phyloP scores from a whole-genome alignment of 169 alveolate genomes.

The Hepatocystis sp. region DNA sequence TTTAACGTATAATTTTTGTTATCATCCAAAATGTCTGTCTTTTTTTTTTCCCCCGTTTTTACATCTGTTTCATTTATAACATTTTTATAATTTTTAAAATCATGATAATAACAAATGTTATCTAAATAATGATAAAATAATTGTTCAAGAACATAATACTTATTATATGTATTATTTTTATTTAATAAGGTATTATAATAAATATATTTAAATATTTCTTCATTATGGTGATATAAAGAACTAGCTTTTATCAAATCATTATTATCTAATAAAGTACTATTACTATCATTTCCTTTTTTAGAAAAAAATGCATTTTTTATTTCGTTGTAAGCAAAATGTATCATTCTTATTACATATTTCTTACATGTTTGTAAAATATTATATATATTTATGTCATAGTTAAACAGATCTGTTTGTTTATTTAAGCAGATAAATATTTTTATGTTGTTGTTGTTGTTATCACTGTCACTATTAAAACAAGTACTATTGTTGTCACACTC shows the following conservation, averaged over 20 bases:
- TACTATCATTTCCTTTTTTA: constrained; percentile 6
- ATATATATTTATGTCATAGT: constrained; percentile 7
- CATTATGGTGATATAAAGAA: constrained; percentile 3
- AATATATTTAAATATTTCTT: constrained; percentile 16
- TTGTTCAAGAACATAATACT: constrained; percentile 35
- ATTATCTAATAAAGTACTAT: neutral
- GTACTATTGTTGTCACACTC: no score
- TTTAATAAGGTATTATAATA: constrained; percentile 13
- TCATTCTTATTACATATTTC: constrained; percentile 11
- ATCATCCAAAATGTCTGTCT: no score
- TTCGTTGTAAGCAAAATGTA: constrained; percentile 49
- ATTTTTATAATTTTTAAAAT: constrained; percentile 13
- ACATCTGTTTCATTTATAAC: neutral
- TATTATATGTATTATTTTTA: constrained; percentile 25
- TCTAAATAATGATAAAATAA: constrained; percentile 50
- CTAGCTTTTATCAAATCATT: neutral
- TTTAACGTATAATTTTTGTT: no score
- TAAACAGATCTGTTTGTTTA: constrained; percentile 21
- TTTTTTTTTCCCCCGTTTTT: neutral
- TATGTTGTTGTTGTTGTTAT: no score
- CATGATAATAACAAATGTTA: constrained; percentile 61
- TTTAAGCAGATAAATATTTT: constrained; percentile 72
- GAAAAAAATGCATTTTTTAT: constrained; percentile 49
- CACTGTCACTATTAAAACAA: no score
- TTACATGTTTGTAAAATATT: constrained; percentile 20